Evolutionary conservation across 2,329 filamentous ascomycete species (phyloP).

Genomic region (Pseudofabraea citricarpa): DNA sequence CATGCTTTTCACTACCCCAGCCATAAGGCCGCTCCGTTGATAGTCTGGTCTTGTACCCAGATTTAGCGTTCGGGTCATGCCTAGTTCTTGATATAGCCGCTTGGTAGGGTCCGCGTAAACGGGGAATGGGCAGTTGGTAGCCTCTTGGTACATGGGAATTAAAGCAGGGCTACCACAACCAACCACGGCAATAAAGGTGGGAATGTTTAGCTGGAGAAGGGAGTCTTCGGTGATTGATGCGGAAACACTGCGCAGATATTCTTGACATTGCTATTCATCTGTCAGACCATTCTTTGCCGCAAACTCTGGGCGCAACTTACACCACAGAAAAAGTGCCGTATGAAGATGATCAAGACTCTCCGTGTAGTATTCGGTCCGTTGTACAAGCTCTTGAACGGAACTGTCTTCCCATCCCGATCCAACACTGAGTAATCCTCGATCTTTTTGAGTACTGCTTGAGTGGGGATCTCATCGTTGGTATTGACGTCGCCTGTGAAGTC

Average conservation of each 20-base stretch:
- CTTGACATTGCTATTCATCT: slow-evolving; percentile 27
- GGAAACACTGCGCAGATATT: slow-evolving; percentile 26
- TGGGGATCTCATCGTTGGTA: slow-evolving; percentile 51
- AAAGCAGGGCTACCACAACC: slow-evolving; percentile 51
- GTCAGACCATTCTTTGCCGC: no score
- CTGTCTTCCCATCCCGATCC: slow-evolving; percentile 24
- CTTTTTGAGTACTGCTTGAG: slow-evolving; percentile 40
- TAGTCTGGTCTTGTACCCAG: slow-evolving; percentile 46
- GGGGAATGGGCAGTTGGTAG: slow-evolving; percentile 46
- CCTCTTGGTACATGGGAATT: slow-evolving; percentile 44
- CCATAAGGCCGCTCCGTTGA: slow-evolving; percentile 35
- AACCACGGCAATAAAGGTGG: slow-evolving; percentile 42
- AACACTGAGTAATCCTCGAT: slow-evolving; percentile 36
- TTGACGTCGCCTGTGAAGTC: slow-evolving; percentile 54
- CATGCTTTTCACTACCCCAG: slow-evolving; percentile 32
- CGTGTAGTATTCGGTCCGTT: slow-evolving; percentile 27
- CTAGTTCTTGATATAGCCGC: slow-evolving; percentile 47
- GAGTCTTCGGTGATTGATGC: slow-evolving; percentile 22
- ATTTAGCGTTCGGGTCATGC: slow-evolving; percentile 44
- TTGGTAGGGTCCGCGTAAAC: slow-evolving; percentile 53
- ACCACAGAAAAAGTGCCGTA: slow-evolving; percentile 33
- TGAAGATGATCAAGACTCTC: slow-evolving; percentile 30
- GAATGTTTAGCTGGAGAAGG: slow-evolving; percentile 25
- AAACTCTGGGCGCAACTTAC: no score
- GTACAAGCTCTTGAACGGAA: slow-evolving; percentile 28